Evolutionary conservation across 345 rosid genomes (phyloP), one percentile per base, ranked within the genome.

Genomic region (Corchorus capsularis): DNA sequence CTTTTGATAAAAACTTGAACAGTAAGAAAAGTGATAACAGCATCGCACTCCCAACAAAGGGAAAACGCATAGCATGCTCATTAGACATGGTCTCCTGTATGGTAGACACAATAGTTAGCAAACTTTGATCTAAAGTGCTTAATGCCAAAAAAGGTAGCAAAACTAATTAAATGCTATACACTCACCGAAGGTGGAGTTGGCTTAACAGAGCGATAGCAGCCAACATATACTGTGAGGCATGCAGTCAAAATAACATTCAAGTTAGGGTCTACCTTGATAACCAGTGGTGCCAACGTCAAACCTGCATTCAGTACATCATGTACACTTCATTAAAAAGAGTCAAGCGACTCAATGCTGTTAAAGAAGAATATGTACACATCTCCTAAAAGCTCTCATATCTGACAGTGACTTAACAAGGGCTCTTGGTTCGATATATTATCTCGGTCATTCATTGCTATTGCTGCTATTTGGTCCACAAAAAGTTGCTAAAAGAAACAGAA

Each of bases 51-150:
- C 99, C 99, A 70, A 96, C 93, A 76, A 96, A 89, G 1, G 99
- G 99, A 81, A 96, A 94, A 77, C 98, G 97, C 99, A 96, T 96
- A 6, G 99, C 99, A 82, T 96, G 99, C 65, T 96, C 97, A 53
- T 88, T 92, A 12, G 98, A 96, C 99, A 96, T 92, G 1, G 97
- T 92, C 85, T 96, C 98, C 99, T 96, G 92, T 82, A 39, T 2
- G 13, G 54, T 3, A 64, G 55, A 75, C 4, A 53, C 1, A 54
- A 65, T 35, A 20, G 16, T 54, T 16, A 75, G 63, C 52, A 6
- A 53, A 64, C 6, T 19, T 39, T 54, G 17, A 52, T n/a, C 6
- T n/a, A 39, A 35, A 49, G n/a, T 37, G 4, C 8, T 22, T 11
- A 17, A 27, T 16, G n/a, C 57, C 13, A 61, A 16, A 50, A 63